Percentiles rank a stretch among this genome's conserved stretches.
phyloP scores from a whole-genome alignment of 2,329 filamentous ascomycete genomes.

The Fusarium chaquense region DNA sequence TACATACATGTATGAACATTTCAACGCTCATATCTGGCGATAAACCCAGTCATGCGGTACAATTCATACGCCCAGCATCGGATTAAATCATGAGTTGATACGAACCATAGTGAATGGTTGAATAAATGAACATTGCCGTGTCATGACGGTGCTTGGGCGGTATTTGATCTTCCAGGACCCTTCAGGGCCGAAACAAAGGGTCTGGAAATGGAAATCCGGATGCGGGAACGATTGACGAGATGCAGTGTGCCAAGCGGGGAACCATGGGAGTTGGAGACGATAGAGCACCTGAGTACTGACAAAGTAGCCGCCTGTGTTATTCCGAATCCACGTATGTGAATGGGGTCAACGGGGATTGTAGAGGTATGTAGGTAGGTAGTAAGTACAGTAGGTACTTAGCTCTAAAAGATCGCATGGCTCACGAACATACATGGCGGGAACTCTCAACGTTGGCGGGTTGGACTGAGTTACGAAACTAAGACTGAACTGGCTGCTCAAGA shows the following conservation, averaged over 20 bases:
- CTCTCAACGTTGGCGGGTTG: conserved; percentile 5
- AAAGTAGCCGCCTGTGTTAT: conserved; percentile 11
- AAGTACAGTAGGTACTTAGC: neutral
- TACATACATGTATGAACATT: neutral
- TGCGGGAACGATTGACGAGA: conserved; percentile 48
- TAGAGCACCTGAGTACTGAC: neutral
- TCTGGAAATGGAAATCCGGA: conserved; percentile 42
- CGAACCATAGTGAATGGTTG: neutral
- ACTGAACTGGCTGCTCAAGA: neutral
- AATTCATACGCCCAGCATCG: neutral
- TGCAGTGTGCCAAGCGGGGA: conserved; percentile 40
- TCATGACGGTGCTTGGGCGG: conserved; percentile 10
- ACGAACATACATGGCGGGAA: neutral
- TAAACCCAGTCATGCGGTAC: neutral
- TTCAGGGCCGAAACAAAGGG: conserved; percentile 40
- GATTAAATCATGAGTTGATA: conserved; percentile 5
- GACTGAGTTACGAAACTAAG: conserved; percentile 9
- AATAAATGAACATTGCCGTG: conserved; percentile 14
- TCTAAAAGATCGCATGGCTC: conserved; percentile 8
- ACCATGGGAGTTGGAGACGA: conserved; percentile 23
- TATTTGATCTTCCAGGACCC: conserved; percentile 26
- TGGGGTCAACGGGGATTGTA: neutral
- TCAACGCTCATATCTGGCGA: neutral
- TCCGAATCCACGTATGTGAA: conserved; percentile 10
- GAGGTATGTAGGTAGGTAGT: conserved; percentile 10